Evolutionary conservation across 1,284 basidiomycete species (phyloP), one percentile per base, ranked within the genome.

Genomic region (Marasmius sp.): DNA sequence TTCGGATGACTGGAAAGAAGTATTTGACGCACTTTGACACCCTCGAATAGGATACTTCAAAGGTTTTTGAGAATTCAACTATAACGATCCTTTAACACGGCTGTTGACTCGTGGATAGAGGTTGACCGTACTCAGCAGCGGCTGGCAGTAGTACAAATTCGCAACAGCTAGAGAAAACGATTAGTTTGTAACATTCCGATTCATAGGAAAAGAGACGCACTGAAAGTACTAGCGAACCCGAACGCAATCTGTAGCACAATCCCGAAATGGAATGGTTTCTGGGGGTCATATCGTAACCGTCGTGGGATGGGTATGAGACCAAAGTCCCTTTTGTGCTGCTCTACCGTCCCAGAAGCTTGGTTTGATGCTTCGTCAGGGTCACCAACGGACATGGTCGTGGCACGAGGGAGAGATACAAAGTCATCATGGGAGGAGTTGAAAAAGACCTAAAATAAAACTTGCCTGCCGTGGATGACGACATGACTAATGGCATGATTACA

Each of bases 81-180:
- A 18, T 20, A 50, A 39, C 37, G 18, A 11, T 18, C 9, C 6
- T 12, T 56, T 37, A 56, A 11, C 50, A 36, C 7, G 41, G 1
- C 22, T 18, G 8, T 20, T 6, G 36, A 18, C 10, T 43, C 45
- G 27, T 34, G 22, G 37, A 16, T 22, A 50, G 60, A 34, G 3
- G 37, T 36, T 16, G 59, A 47, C 64, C 74, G 64, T 68, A 73
- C 84, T 81, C 5, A 85, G 73, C 38, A 85, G 71, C 1, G 83
- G 83, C 65, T 82, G 84, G 50, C 79, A 79, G 62, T 84, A 85
- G 63, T 84, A 85, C 45, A 85, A 68, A 61, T 85, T 85, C 20
- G 75, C 71, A 43, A 77, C 78, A 47, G 71, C 77, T 79, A 61
- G 18, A 20, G 43, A 43, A 1, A 14, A 45, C 7, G 1, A n/a